Evolutionary conservation across 2,329 filamentous ascomycete species (phyloP), one percentile per base, ranked within the genome.

Genomic region (Phialophora verrucosa): DNA sequence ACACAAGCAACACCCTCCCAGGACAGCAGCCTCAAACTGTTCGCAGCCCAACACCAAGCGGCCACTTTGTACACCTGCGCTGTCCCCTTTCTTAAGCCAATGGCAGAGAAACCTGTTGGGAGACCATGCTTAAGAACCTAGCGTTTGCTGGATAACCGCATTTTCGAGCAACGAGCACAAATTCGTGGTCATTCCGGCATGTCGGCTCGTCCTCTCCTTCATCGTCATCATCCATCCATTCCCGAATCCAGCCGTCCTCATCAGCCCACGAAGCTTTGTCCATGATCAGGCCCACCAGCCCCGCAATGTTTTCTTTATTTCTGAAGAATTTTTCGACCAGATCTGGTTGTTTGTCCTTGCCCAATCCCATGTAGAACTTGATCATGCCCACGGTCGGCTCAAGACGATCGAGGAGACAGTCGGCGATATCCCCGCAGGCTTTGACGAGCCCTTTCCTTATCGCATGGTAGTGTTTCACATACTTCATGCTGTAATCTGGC

Each of bases 151-250:
- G 20, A 20, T 59, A 58, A n/a, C 63, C 57, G 65, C 74, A 76
- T 25, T 62, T 60, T 42, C 69, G 59, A 50, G 72, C 71, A 59
- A 75, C 75, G 65, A 76, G 74, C 47, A 71, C 72, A 71, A 76
- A 78, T 64, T 79, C 76, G 65, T 74, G 69, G 62, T 78, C 76
- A 59, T 79, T 78, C 62, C 76, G 72, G 65, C 76, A 78, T 51
- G 60, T 63, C 29, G 72, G 71, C 32, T 76, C 53, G 23, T 49
- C 35, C 12, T 70, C 65, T 51, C 70, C 60, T 50, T 73, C 31
- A 4, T 64, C 51, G 35, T 63, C 62, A n/a, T 54, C 44, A 20
- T 54, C 59, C 20, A 2, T 23, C 12, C n/a, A 14, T 6, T 44
- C 32, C 10, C 20, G 31, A 11, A 27, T 14, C 14, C 2, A 47